Conservation (phyloP, 1,139 yeast species). For the Candida labiduridarum region DNA sequence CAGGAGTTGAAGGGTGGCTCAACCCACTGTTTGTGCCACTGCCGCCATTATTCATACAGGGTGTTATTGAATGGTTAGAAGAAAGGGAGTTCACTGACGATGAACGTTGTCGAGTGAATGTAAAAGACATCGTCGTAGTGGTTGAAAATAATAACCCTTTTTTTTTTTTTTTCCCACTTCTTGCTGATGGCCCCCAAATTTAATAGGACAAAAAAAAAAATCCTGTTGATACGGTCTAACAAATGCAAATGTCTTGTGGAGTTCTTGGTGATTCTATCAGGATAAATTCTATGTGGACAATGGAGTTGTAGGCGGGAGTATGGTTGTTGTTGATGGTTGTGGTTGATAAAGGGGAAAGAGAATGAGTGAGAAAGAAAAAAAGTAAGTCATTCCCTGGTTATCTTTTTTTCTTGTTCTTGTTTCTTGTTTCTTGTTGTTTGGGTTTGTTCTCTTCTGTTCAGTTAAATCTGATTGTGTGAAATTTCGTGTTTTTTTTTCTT, state of each 20-base stretch:
- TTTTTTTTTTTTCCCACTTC: background rate
- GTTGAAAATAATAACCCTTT: background rate
- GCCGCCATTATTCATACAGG: slow-evolving; percentile 4
- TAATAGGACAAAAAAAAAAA: background rate
- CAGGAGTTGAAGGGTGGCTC: slow-evolving; percentile 7
- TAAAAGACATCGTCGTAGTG: slow-evolving; percentile 10
- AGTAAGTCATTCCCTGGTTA: background rate
- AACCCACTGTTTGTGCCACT: slow-evolving; percentile 1
- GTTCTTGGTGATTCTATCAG: no score
- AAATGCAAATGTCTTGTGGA: no score
- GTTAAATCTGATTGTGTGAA: no score
- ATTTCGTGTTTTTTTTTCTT: no score
- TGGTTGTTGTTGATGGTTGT: background rate
- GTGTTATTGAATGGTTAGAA: slow-evolving; percentile 25
- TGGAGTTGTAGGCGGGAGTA: no score
- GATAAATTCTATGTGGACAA: no score
- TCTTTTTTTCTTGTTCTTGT: background rate
- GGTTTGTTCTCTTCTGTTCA: no score
- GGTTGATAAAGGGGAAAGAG: background rate
- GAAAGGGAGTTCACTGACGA: slow-evolving; percentile 37
- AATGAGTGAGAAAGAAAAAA: background rate
- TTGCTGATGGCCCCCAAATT: background rate
- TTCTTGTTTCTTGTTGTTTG: background rate
- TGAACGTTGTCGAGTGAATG: slow-evolving; percentile 27
- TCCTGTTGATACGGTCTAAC: background rate